Evolutionary conservation across 2,329 filamentous ascomycete genomes (phyloP), one percentile per base, ranked within the genome.

Genomic region (Apiospora koreana): DNA sequence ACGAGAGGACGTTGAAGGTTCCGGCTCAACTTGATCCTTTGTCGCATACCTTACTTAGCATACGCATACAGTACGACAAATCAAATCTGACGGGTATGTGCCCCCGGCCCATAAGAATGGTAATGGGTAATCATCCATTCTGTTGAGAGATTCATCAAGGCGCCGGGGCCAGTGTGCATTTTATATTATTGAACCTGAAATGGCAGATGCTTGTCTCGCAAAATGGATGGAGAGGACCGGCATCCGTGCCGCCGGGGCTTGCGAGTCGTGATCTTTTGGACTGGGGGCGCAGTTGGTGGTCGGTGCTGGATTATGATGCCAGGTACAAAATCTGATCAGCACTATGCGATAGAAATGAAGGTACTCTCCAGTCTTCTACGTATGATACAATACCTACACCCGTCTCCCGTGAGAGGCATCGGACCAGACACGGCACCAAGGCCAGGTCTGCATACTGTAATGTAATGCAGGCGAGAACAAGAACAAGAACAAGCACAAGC

Each of bases 151-250:
- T 62, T 62, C 54, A 38, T 38, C 54, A 62, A n/a, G 31, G 18
- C 18, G 54, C 54, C 35, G 54, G 54, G 54, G 54, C 54, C 54
- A 62, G 54, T 38, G 54, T 62, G 54, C 54, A 62, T 38, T 38
- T 58, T 62, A 38, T 62, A 62, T 62, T 62, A 62, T 62, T 38
- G 28, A 62, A 62, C 54, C 54, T 38, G 54, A 62, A 62, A 62
- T 62, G 54, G 54, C 54, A 38, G 54, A 62, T 62, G 54, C 54
- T 62, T 62, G 54, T 62, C 54, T 38, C 54, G 28, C 54, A 38
- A n/a, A 28, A 62, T 35, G 54, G 54, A 35, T 35, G 35, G 8
- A 35, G 35, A 62, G 31, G 54, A 38, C 54, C 54, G 54, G 54
- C 54, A 62, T 62, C 54, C 31, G 54, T 62, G 54, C 54, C 54